Evolutionary conservation across 306 rosid genomes (phyloP), one percentile per base, ranked within the genome.

Genomic region (Dryas alaskensis): DNA sequence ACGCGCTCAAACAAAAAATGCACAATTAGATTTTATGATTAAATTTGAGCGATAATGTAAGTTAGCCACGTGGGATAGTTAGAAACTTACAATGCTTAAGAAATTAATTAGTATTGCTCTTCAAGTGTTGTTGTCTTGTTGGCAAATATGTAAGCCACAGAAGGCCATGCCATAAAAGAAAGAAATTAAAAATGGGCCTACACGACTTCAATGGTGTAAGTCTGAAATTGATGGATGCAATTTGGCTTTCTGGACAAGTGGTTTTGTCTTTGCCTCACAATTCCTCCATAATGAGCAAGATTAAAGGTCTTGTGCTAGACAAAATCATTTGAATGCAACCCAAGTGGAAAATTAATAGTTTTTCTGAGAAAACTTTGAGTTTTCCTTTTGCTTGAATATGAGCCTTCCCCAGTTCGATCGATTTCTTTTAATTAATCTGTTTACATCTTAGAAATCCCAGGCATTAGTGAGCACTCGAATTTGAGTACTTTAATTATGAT

Each of bases 241-340:
- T 7, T 12, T 27, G 10, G 43, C 63, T 58, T 58, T 59, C 25
- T 59, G 10, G 64, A 59, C n/a, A 59, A 16, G 11, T 59, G 64
- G 64, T 59, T 59, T 11, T 10, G 14, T 27, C 17, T 27, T 10
- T 25, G 42, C 64, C 64, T 59, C 17, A 59, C 42, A 59, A 5
- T 59, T 27, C 64, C 43, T 10, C 8, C 27, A 59, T 27, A 9
- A 59, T 37, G 3, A 59, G 39, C 64, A 59, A 59, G 10, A 6
- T n/a, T 59, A 59, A 27, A 59, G 37, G 64, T 27, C 64, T 27
- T 59, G 64, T 59, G 43, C 44, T 59, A 59, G 64, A 27, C 64
- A 59, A 59, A 27, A 59, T 59, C 43, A 59, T 59, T 59, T 9
- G 63, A 31, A 59, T 59, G 64, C 17, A 59, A 59, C 44, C 37